phyloP scores from a whole-genome alignment of 2,329 filamentous ascomycete genomes.

The Colletotrichum sp. region DNA sequence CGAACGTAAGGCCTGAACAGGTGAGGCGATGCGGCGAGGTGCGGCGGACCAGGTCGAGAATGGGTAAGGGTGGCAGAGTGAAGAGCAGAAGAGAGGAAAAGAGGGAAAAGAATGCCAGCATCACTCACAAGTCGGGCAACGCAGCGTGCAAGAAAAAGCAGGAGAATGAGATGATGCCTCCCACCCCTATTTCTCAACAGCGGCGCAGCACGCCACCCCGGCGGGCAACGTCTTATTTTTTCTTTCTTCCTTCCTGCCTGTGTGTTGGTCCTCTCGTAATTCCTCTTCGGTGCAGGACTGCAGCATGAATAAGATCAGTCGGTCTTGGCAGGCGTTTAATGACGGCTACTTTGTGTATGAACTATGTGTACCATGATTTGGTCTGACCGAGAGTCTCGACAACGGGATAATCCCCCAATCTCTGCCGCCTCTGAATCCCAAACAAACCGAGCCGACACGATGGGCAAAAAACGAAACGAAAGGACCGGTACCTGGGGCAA shows the following conservation, averaged over 20 bases:
- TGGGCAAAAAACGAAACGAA: background rate
- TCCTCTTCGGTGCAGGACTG: background rate
- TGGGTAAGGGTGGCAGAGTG: background rate
- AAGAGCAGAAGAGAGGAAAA: background rate
- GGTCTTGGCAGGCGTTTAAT: background rate
- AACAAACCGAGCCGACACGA: conserved; percentile 1
- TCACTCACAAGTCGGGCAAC: background rate
- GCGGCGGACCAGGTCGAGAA: background rate
- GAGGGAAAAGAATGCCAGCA: background rate
- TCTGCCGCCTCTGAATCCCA: background rate
- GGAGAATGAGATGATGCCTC: conserved; percentile 1
- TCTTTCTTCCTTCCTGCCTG: background rate
- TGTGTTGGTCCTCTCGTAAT: background rate
- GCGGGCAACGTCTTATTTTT: background rate
- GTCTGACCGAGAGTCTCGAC: background rate
- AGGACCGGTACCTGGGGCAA: background rate
- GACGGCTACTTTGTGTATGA: background rate
- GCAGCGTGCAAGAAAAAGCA: background rate
- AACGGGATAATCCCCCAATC: background rate
- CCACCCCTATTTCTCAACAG: background rate
- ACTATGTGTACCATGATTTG: background rate
- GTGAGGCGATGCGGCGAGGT: background rate
- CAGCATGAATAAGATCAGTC: background rate
- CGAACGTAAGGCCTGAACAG: background rate
- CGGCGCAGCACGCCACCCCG: conserved; percentile 12